Evolutionary conservation across 495 filamentous ascomycete species (phyloP).

Genomic region (Parathielavia appendiculata): DNA sequence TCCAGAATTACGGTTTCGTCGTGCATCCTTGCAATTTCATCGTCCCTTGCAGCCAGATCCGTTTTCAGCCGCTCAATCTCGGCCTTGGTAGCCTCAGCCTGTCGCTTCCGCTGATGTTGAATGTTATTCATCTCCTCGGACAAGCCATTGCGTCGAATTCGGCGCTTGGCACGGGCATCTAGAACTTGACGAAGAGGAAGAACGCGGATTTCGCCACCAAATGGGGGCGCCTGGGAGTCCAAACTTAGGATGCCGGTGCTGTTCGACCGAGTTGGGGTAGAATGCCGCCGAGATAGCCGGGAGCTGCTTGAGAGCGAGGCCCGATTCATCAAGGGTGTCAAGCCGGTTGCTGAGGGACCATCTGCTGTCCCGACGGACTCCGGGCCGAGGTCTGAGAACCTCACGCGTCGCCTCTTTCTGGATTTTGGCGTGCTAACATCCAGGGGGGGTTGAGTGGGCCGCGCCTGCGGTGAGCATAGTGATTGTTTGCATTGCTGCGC

Average conservation of each 20-base stretch:
- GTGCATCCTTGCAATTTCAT: constrained; percentile 46
- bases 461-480: not conserved
- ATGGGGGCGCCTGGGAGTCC: constrained; percentile 29
- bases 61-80: constrained; percentile 49
- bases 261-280: constrained; percentile 32
- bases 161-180: constrained; percentile 64
- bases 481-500: not conserved
- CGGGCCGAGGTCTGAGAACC: constrained; percentile 68
- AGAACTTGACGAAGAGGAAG: constrained; percentile 64
- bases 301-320: constrained; percentile 47
- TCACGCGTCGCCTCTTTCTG: constrained; percentile 55
- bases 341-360: constrained; percentile 51
- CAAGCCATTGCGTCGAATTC: constrained; percentile 63
- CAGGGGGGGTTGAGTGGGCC: not conserved
- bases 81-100: constrained; percentile 32
- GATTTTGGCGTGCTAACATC: constrained; percentile 17
- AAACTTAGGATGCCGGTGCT: constrained; percentile 29
- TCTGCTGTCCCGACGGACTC: constrained; percentile 18
- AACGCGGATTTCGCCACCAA: constrained; percentile 42
- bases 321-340: constrained; percentile 62
- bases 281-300: constrained; percentile 43
- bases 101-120: constrained; percentile 50
- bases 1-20: constrained; percentile 45
- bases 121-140: constrained; percentile 71
- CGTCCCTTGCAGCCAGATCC: constrained; percentile 49